Conservation (phyloP, 208 protist genomes). For the Trypanosoma caninum region DNA sequence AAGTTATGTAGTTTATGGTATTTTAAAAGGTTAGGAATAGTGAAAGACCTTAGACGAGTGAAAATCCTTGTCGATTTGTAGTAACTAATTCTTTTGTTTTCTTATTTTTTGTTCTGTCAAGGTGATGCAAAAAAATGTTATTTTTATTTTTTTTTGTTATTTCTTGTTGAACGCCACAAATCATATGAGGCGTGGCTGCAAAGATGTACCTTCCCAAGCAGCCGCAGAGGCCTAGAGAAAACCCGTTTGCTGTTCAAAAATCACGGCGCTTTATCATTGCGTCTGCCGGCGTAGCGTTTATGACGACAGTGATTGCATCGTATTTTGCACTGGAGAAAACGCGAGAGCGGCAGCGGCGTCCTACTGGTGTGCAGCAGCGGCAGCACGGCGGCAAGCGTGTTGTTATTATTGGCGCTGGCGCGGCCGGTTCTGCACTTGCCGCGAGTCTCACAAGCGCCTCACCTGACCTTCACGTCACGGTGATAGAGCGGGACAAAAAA, state of each 20-base stretch:
- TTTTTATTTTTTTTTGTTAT: too few species aligned
- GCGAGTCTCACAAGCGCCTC: slow-evolving; percentile 40
- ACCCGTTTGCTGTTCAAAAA: slow-evolving; percentile 55
- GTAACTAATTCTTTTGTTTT: too few species aligned
- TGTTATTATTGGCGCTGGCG: slow-evolving; percentile 70
- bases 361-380: slow-evolving; percentile 22
- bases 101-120: too few species aligned
- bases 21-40: too few species aligned
- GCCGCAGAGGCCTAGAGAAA: slow-evolving; percentile 27
- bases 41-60: too few species aligned
- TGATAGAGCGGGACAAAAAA: slow-evolving; percentile 68
- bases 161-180: too few species aligned
- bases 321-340: slow-evolving; percentile 43
- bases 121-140: too few species aligned
- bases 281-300: slow-evolving; percentile 22
- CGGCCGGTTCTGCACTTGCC: slow-evolving; percentile 60
- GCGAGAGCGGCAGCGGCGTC: slow-evolving; percentile 38
- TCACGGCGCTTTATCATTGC: slow-evolving; percentile 40
- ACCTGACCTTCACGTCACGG: slow-evolving; percentile 65
- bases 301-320: slow-evolving; percentile 29
- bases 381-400: slow-evolving; percentile 44
- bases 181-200: too few species aligned
- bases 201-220: slow-evolving; percentile 71
- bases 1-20: too few species aligned
- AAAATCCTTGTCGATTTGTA: too few species aligned